Evolutionary conservation across 2,329 filamentous ascomycete species (phyloP).

Genomic region (Phyllosticta paracitricarpa): DNA sequence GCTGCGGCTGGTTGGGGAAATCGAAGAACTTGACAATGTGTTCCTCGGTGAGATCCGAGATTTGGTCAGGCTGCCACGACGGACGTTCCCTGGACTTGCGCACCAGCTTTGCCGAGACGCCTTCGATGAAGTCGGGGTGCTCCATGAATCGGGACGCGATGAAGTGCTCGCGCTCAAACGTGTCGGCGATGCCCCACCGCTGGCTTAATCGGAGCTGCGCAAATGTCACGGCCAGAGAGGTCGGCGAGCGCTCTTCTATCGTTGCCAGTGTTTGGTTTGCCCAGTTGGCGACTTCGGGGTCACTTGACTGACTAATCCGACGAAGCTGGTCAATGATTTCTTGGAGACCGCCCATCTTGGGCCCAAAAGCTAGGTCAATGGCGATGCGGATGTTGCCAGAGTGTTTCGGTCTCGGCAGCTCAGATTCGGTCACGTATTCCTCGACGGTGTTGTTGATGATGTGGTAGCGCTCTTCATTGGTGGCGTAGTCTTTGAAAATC

Average conservation of each 20-base stretch:
- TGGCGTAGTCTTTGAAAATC: conserved; percentile 70
- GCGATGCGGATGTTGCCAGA: conserved; percentile 62
- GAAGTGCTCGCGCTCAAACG: conserved; percentile 76
- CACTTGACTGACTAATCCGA: not conserved
- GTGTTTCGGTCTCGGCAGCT: conserved; percentile 45
- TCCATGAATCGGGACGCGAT: conserved; percentile 85
- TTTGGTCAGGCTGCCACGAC: conserved; percentile 63
- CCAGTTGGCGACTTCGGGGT: conserved; percentile 55
- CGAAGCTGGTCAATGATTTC: conserved; percentile 62
- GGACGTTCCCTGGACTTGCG: conserved; percentile 57
- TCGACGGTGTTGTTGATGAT: conserved; percentile 82
- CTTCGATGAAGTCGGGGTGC: conserved; percentile 83
- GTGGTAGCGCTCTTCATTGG: conserved; percentile 50
- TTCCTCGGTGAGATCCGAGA: conserved; percentile 54
- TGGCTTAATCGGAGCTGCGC: conserved; percentile 69
- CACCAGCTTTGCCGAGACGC: conserved; percentile 73
- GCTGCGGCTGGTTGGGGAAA: conserved; percentile 25
- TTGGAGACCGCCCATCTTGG: conserved; percentile 49
- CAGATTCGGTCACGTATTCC: conserved; percentile 81
- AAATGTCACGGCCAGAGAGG: conserved; percentile 73
- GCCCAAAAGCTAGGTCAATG: conserved; percentile 59
- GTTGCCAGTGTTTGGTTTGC: conserved; percentile 66
- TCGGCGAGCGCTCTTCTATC: conserved; percentile 71
- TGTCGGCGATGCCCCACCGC: conserved; percentile 70
- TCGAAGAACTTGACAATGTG: conserved; percentile 62